Percentiles rank a stretch among this genome's conserved stretches.
Conservation (phyloP, 129 eudicot species). For the Deinandra increscens region DNA sequence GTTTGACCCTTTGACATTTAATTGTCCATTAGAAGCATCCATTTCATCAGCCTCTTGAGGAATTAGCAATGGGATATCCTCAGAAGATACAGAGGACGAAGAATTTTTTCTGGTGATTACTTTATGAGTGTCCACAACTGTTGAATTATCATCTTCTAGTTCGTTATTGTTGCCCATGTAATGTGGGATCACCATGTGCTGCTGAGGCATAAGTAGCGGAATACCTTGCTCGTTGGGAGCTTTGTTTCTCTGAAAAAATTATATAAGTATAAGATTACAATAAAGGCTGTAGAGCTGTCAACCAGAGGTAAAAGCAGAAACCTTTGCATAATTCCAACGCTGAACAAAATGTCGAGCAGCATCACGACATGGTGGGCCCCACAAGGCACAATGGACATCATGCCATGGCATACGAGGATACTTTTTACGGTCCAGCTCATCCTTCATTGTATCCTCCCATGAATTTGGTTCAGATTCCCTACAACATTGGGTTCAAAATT, state of each 20-base stretch:
- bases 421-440: slow-evolving; percentile 74
- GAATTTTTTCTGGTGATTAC: slow-evolving; percentile 49
- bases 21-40: slow-evolving; percentile 46
- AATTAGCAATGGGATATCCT: slow-evolving; percentile 86
- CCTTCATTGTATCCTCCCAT: slow-evolving; percentile 97
- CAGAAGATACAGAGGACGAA: slow-evolving; percentile 62
- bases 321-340: slow-evolving; percentile 98
- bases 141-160: slow-evolving; percentile 32
- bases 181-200: slow-evolving; percentile 98
- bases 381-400: slow-evolving; percentile 97
- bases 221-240: slow-evolving; percentile 93
- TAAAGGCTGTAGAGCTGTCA: slow-evolving; percentile 7
- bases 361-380: slow-evolving; percentile 99
- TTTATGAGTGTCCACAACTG: slow-evolving; percentile 28
- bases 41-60: slow-evolving; percentile 75
- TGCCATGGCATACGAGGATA: slow-evolving; percentile 99
- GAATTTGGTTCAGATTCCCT: slow-evolving; percentile 99
- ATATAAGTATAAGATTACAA: slow-evolving; percentile 9
- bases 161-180: slow-evolving; percentile 67
- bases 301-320: slow-evolving; percentile 29
- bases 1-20: slow-evolving; percentile 42
- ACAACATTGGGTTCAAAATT: slow-evolving; percentile 13
- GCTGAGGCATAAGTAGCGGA: slow-evolving; percentile 96
- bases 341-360: slow-evolving; percentile 97
- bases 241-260: slow-evolving; percentile 78